Evolutionary conservation across 345 rosid species (phyloP).

Genomic region (Moricandia arvensis): DNA sequence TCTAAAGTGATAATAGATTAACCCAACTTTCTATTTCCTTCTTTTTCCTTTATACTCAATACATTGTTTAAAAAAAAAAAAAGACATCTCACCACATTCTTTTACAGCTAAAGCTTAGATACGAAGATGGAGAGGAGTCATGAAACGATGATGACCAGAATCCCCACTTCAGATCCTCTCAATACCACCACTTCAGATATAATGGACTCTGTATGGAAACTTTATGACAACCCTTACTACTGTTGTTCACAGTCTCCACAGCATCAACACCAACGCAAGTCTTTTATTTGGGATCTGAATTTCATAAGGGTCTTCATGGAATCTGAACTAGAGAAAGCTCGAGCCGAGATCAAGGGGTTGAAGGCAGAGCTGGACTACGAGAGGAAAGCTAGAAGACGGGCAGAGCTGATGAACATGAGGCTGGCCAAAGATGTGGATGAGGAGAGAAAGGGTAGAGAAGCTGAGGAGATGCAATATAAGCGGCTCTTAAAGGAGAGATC

Average conservation of each 20-base stretch:
- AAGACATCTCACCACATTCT: neutral
- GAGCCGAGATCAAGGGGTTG: conserved; percentile 58
- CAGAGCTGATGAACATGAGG: conserved; percentile 57
- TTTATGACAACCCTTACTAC: conserved; percentile 72
- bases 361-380: conserved; percentile 71
- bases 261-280: conserved; percentile 34
- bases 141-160: conserved; percentile 50
- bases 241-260: conserved; percentile 33
- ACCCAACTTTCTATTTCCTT: conserved; percentile 40
- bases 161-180: conserved; percentile 36
- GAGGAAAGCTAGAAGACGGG: conserved; percentile 58
- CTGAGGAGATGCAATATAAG: conserved; percentile 56
- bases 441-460: conserved; percentile 63
- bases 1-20: conserved; percentile 35
- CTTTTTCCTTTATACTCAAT: conserved; percentile 26
- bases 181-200: conserved; percentile 13
- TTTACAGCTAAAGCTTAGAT: conserved; percentile 22
- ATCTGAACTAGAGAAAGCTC: conserved; percentile 48
- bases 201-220: conserved; percentile 65
- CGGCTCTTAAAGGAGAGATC: conserved; percentile 59
- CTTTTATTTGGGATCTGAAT: conserved; percentile 70
- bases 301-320: conserved; percentile 56
- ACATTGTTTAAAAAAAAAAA: conserved; percentile 12
- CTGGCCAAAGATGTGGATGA: conserved; percentile 65
- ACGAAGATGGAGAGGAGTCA: conserved; percentile 42